Evolutionary conservation across 345 rosid genomes (phyloP), one percentile per base, ranked within the genome.

Genomic region (Passiflora organensis): DNA sequence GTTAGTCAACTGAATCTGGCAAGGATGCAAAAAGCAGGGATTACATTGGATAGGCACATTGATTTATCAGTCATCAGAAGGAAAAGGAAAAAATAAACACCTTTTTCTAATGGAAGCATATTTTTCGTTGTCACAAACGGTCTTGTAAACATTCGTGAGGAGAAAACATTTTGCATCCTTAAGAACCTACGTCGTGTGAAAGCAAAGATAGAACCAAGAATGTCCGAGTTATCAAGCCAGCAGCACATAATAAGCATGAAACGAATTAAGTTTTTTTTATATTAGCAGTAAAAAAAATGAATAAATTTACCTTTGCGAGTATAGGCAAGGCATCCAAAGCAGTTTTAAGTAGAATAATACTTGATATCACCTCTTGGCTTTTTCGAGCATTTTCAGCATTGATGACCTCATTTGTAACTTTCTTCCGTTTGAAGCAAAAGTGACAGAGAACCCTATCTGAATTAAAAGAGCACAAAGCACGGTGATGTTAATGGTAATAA

Each of bases 381-480:
- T 70, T 88, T 76, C 69, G 79, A 68, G 86, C 73, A 77, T 82
- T 80, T 50, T 84, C 82, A 71, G 74, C 63, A 62, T 75, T 82
- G 53, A 77, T 21, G 64, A 78, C 82, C 56, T 79, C 88, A 51
- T 74, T 82, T 12, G 88, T 75, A 58, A 91, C 84, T 76, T 78
- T 91, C 76, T 78, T 88, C 41, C 80, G 83, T 87, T 86, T 91
- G 76, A 84, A 91, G 88, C 98, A 91, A 83, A 91, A 91, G 71
- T 91, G 89, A 76, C 98, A 91, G 54, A 88, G 96, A 34, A 91
- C 90, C 59, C 95, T 78, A 74, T 91, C 98, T 91, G 86, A 56
- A 62, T 52, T n/a, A 42, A 60, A 58, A 28, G 5, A 28, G 34
- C 34, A 28, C 34, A 28, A 3, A 28, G 34, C 5, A 28, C 3